These are phyloP conservation scores for Coemansia sp. DNA, from an alignment of 371 early-diverging fungal genomes.

Conservation along the genomic window DNA sequence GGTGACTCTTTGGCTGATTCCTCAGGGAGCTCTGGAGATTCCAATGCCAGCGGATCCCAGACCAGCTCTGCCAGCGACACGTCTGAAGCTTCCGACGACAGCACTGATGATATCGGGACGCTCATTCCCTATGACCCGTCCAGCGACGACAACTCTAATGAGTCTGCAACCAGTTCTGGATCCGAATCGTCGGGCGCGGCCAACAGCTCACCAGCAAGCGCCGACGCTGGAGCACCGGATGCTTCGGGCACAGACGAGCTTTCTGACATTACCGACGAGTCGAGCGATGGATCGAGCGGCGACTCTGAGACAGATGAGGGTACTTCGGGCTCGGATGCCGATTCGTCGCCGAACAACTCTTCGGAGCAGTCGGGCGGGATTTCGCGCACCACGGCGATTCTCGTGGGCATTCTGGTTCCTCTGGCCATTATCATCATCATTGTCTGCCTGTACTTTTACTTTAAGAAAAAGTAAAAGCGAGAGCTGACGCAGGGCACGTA, in stretches of 20 bases:
- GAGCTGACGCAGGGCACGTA: background rate
- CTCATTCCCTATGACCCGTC: background rate
- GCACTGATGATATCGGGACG: background rate
- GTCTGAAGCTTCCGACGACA: too few relatives aligned
- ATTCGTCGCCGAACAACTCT: constrained; percentile 5
- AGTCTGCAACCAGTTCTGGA: background rate
- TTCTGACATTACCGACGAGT: background rate
- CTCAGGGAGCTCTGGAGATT: too few relatives aligned
- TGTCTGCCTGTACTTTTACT: constrained; percentile 29
- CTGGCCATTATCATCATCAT: constrained; percentile 25
- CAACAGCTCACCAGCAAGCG: background rate
- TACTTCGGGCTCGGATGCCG: background rate
- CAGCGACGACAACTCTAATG: background rate
- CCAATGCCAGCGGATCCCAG: too few relatives aligned
- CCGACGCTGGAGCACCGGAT: background rate
- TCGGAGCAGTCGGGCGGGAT: constrained; percentile 17
- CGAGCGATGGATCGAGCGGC: background rate
- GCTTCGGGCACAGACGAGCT: background rate
- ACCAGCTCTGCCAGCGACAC: too few relatives aligned
- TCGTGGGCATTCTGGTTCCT: constrained; percentile 26
- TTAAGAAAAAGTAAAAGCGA: constrained; percentile 8
- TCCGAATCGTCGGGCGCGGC: background rate
- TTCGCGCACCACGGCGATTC: constrained; percentile 26
- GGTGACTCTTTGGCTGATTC: too few relatives aligned
- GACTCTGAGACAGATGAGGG: background rate